Percentiles rank a stretch among this genome's conserved stretches.
Conservation (phyloP, 2,329 filamentous ascomycete species). For the Davidsoniella eucalypti region DNA sequence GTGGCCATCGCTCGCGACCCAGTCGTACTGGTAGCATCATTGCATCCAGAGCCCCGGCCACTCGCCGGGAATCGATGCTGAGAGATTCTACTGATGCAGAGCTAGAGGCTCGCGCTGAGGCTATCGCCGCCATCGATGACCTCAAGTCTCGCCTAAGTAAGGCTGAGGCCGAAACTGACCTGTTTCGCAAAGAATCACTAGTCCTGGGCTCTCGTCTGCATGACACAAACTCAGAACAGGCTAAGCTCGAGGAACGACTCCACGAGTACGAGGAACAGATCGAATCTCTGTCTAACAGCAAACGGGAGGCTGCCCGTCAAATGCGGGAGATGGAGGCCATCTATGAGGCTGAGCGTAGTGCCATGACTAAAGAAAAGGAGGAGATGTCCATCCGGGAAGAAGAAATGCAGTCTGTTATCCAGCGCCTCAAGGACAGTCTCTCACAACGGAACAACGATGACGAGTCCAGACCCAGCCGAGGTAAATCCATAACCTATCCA, state of each 20-base stretch:
- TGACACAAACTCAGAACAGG: constrained; percentile 68
- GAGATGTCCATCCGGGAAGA: constrained; percentile 71
- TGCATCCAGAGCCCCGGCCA: constrained; percentile 55
- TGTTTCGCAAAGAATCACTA: constrained; percentile 69
- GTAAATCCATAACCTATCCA: constrained; percentile 2
- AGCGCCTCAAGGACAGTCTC: constrained; percentile 77
- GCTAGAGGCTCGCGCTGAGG: constrained; percentile 63
- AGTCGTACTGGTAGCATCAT: constrained; percentile 48
- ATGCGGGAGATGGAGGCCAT: constrained; percentile 84
- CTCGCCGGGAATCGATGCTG: constrained; percentile 36
- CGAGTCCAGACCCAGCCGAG: constrained; percentile 9
- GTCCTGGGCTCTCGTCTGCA: constrained; percentile 75
- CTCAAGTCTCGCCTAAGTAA: constrained; percentile 67
- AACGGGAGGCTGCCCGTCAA: constrained; percentile 66
- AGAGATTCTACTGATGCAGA: constrained; percentile 32
- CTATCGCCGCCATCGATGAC: constrained; percentile 64
- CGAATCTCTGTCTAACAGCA: constrained; percentile 67
- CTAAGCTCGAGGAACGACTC: constrained; percentile 68
- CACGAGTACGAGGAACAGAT: constrained; percentile 78
- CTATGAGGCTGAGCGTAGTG: constrained; percentile 77
- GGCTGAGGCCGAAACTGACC: constrained; percentile 61
- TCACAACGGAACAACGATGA: constrained; percentile 50
- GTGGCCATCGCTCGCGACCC: constrained; percentile 36
- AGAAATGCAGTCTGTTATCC: constrained; percentile 78
- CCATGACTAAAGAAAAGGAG: constrained; percentile 82